Percentiles rank a stretch among this genome's conserved stretches.
Evolutionary conservation across 176 grass and related monocot genomes (phyloP).

Genomic region (Phyllostachys edulis): DNA sequence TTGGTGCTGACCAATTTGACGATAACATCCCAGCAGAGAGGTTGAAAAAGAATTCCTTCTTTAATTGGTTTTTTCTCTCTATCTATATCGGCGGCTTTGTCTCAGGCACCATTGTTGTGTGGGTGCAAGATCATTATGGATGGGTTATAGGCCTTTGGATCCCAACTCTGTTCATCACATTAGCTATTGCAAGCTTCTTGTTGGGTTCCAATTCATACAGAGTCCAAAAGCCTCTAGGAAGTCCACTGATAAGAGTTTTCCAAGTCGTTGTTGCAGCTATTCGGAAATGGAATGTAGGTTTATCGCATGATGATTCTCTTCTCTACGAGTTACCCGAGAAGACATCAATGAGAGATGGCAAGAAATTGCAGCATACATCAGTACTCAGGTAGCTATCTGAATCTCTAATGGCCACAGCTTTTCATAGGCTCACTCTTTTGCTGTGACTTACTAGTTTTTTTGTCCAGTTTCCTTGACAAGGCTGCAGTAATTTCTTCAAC

Average conservation of each 20-base stretch:
- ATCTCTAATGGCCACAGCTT: neutral
- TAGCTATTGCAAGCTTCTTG: slow-evolving; percentile 71
- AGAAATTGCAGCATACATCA: slow-evolving; percentile 55
- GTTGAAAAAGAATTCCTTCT: slow-evolving; percentile 60
- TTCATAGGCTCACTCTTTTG: neutral
- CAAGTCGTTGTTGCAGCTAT: slow-evolving; percentile 59
- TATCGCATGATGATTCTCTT: slow-evolving; percentile 50
- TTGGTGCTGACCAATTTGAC: slow-evolving; percentile 81
- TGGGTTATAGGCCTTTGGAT: slow-evolving; percentile 75
- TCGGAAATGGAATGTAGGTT: slow-evolving; percentile 46
- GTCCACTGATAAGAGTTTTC: slow-evolving; percentile 56
- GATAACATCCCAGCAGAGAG: slow-evolving; percentile 41
- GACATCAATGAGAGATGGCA: slow-evolving; percentile 39
- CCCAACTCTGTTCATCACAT: slow-evolving; percentile 64
- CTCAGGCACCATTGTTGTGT: slow-evolving; percentile 65
- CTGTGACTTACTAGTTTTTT: neutral
- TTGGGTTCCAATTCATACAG: slow-evolving; percentile 53
- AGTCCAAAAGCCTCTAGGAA: slow-evolving; percentile 66
- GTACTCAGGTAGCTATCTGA: slow-evolving; percentile 42
- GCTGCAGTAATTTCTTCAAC: slow-evolving; percentile 49
- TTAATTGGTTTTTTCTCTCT: slow-evolving; percentile 88
- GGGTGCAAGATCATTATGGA: slow-evolving; percentile 76
- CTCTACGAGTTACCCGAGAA: slow-evolving; percentile 50
- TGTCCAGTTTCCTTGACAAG: slow-evolving; percentile 66
- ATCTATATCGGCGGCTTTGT: slow-evolving; percentile 73